phyloP scores from a whole-genome alignment of 352 stramenopile species.

The Achlya hypogyna region DNA sequence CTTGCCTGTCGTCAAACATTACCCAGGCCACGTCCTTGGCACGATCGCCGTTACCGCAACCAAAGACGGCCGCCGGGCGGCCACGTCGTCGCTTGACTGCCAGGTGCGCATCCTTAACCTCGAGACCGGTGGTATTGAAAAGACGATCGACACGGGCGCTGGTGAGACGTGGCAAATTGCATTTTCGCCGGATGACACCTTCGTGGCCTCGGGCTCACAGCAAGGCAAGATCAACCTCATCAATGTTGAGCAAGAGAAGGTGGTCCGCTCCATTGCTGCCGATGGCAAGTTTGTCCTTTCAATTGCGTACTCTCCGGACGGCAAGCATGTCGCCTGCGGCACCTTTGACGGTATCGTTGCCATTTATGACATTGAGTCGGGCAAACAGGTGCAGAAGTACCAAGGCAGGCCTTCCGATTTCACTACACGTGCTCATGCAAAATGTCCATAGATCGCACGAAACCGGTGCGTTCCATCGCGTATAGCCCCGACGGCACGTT shows the following conservation, averaged over 20 bases:
- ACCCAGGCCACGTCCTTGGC: constrained; percentile 72
- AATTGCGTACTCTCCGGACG: constrained; percentile 44
- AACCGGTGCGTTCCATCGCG: constrained; percentile 77
- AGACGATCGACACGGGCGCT: constrained; percentile 74
- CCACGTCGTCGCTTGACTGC: constrained; percentile 77
- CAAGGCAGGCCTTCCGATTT: constrained; percentile 35
- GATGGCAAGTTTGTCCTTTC: constrained; percentile 23
- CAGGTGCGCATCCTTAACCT: constrained; percentile 78
- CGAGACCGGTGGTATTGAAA: constrained; percentile 52
- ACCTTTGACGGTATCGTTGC: constrained; percentile 76
- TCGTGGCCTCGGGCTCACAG: constrained; percentile 69
- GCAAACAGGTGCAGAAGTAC: constrained; percentile 74
- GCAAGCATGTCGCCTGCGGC: constrained; percentile 73
- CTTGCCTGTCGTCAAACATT: constrained; percentile 73
- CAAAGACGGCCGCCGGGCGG: constrained; percentile 59
- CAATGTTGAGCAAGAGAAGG: constrained; percentile 69
- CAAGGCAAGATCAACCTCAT: constrained; percentile 85
- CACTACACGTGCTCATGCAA: not conserved
- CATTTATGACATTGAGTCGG: constrained; percentile 78
- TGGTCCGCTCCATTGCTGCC: constrained; percentile 50
- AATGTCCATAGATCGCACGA: constrained; percentile 50
- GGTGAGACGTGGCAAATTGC: constrained; percentile 84
- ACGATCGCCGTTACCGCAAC: constrained; percentile 80
- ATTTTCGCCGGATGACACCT: constrained; percentile 75
- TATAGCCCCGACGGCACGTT: constrained; percentile 78